Evolutionary conservation across 1,284 basidiomycete species (phyloP), one percentile per base, ranked within the genome.

Genomic region (Cryptococcus sp.): DNA sequence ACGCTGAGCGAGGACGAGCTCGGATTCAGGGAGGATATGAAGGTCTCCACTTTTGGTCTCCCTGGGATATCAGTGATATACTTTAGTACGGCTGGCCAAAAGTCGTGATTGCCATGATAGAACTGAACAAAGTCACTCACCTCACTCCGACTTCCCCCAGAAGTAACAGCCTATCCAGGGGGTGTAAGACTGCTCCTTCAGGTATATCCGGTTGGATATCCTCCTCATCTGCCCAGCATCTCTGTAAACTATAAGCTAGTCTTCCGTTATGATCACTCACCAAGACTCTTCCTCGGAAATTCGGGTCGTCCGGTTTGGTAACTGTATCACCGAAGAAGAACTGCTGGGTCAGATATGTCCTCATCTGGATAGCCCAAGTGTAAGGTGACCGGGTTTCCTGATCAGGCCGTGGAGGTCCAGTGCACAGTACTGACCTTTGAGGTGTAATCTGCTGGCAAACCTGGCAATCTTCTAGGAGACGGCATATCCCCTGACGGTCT

Each of bases 71-170:
- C 11, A 45, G 45, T 15, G 14, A 48, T 46, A n/a, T 31, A 34
- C 36, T 4, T 43, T 8, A 45, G 14, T 31, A 35, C 3, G 15
- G 11, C 23, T 15, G 35, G n/a, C 42, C 23, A 41, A 48, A 53
- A n/a, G 33, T 5, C 3, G 32, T 33, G 13, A 31, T 7, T 23
- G 11, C n/a, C 23, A 23, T 23, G 23, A 23, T 23, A 23, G 23
- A 23, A 23, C 23, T 23, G 23, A 23, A 23, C 23, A 23, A 23
- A 23, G 23, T 4, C 31, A 62, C 68, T 44, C 41, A 70, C 41
- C 86, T 85, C 38, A 93, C 84, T 46, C 88, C 89, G 42, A 93
- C 86, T 80, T 94, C 89, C 50, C 88, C 88, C 53, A 83, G 84
- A 15, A 72, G 76, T 15, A 94, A 81, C n/a, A 84, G 83, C 43